Evolutionary conservation across 2,329 filamentous ascomycete species (phyloP).

Genomic region (Hawksworthiomyces lignivorus): DNA sequence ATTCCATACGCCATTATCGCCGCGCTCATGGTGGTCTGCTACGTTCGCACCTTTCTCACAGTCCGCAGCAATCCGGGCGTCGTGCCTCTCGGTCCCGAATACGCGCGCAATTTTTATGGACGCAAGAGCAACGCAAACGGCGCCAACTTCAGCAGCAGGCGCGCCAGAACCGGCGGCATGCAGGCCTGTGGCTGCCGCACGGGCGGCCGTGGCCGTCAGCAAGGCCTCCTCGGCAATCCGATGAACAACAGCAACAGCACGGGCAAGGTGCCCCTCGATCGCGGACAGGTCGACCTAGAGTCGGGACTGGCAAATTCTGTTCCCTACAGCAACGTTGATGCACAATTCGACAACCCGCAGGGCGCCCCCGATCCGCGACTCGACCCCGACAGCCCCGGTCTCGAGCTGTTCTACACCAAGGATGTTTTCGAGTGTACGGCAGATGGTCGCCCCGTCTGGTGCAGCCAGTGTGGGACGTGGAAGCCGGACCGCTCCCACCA

Average conservation of each 20-base stretch:
- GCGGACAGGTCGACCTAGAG: conserved; percentile 18
- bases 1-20: conserved; percentile 67
- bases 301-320: conserved; percentile 8
- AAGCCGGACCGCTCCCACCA: conserved; percentile 87
- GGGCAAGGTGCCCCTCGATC: not conserved
- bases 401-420: conserved; percentile 72
- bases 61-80: conserved; percentile 67
- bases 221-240: no score
- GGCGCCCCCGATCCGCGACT: conserved; percentile 29
- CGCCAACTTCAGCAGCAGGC: conserved; percentile 15
- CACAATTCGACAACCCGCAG: not conserved
- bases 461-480: conserved; percentile 74
- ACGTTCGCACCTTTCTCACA: conserved; percentile 61
- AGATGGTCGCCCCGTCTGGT: conserved; percentile 82
- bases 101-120: conserved; percentile 16
- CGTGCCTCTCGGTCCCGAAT: conserved; percentile 53
- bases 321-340: not conserved
- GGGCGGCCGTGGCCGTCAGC: no score
- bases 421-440: conserved; percentile 77
- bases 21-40: conserved; percentile 56
- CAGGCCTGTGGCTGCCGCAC: no score
- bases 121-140: conserved; percentile 19
- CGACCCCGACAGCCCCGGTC: conserved; percentile 55
- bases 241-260: not conserved
- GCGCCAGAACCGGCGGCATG: no score